These are phyloP conservation scores for Lanmaoa rubissima DNA, from an alignment of 768 basidiomycete genomes.

Conservation along the genomic window DNA sequence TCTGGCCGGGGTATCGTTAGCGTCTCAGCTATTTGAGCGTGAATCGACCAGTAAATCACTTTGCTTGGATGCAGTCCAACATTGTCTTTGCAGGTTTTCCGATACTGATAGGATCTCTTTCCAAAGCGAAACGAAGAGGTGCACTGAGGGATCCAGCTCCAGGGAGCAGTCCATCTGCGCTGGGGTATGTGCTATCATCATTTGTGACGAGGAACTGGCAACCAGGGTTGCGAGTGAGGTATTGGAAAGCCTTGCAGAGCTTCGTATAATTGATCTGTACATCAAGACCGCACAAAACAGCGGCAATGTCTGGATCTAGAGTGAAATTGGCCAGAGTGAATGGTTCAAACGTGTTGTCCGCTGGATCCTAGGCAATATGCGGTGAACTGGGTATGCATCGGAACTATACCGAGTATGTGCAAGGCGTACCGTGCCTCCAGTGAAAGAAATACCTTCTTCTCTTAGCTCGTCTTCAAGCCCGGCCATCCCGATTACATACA, in stretches of 20 bases:
- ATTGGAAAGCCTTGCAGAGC: slow-evolving; percentile 87
- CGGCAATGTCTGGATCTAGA: slow-evolving; percentile 77
- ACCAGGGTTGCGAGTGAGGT: slow-evolving; percentile 74
- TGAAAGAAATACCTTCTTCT: slow-evolving; percentile 77
- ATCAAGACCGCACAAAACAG: slow-evolving; percentile 94
- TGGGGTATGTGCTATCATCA: slow-evolving; percentile 89
- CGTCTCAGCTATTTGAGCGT: background rate
- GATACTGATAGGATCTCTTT: slow-evolving; percentile 69
- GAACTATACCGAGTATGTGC: background rate
- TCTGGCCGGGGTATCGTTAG: slow-evolving; percentile 40
- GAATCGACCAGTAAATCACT: slow-evolving; percentile 38
- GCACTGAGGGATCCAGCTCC: slow-evolving; percentile 86
- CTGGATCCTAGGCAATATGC: slow-evolving; percentile 63
- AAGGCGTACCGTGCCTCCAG: slow-evolving; percentile 79
- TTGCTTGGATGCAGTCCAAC: slow-evolving; percentile 88
- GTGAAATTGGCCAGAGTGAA: slow-evolving; percentile 70
- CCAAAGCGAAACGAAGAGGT: slow-evolving; percentile 71
- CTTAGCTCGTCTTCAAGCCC: slow-evolving; percentile 92
- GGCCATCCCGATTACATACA: slow-evolving; percentile 90
- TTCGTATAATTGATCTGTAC: slow-evolving; percentile 89
- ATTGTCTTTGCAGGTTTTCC: slow-evolving; percentile 92
- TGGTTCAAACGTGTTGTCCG: slow-evolving; percentile 69
- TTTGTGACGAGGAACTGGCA: slow-evolving; percentile 91
- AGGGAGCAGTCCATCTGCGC: slow-evolving; percentile 67
- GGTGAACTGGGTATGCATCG: background rate